Evolutionary conservation across 2,329 filamentous ascomycete species (phyloP).

Genomic region (Xylariaceae sp.): DNA sequence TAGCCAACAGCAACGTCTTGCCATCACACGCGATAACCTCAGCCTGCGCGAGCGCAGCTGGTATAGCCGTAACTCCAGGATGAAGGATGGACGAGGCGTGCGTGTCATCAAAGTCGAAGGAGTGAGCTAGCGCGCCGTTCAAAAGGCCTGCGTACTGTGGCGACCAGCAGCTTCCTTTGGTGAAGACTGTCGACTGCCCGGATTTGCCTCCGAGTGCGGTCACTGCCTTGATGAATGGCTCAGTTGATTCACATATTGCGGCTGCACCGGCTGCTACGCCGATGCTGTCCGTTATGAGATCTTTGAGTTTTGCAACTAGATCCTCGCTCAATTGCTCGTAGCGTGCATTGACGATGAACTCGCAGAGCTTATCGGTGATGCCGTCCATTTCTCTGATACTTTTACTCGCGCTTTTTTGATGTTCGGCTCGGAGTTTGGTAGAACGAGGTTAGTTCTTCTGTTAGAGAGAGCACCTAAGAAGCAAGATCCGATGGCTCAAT

Average conservation of each 20-base stretch:
- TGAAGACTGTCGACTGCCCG: constrained; percentile 33
- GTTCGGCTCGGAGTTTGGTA: too few relatives aligned
- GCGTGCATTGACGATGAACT: constrained; percentile 18
- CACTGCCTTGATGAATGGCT: constrained; percentile 33
- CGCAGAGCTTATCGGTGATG: constrained; percentile 15
- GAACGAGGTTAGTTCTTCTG: too few relatives aligned
- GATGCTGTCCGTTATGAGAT: constrained; percentile 24
- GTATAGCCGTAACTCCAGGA: constrained; percentile 37
- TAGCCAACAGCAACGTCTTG: constrained; percentile 29
- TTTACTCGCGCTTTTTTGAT: too few relatives aligned
- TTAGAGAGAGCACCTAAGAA: too few relatives aligned
- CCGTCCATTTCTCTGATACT: too few relatives aligned
- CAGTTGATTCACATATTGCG: constrained; percentile 20
- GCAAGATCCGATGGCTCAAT: too few relatives aligned
- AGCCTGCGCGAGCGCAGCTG: constrained; percentile 30
- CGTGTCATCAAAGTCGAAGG: constrained; percentile 44
- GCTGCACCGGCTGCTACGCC: constrained; percentile 24
- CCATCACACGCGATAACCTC: constrained; percentile 29
- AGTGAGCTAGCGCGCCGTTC: constrained; percentile 40
- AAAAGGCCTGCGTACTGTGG: constrained; percentile 38
- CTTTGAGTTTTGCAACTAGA: constrained; percentile 21
- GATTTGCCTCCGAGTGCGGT: constrained; percentile 22
- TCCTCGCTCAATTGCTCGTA: constrained; percentile 14
- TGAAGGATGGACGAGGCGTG: constrained; percentile 39
- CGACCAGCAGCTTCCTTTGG: constrained; percentile 29